Conservation (phyloP, 2,329 filamentous ascomycete species). For the Colletotrichum camelliae region DNA sequence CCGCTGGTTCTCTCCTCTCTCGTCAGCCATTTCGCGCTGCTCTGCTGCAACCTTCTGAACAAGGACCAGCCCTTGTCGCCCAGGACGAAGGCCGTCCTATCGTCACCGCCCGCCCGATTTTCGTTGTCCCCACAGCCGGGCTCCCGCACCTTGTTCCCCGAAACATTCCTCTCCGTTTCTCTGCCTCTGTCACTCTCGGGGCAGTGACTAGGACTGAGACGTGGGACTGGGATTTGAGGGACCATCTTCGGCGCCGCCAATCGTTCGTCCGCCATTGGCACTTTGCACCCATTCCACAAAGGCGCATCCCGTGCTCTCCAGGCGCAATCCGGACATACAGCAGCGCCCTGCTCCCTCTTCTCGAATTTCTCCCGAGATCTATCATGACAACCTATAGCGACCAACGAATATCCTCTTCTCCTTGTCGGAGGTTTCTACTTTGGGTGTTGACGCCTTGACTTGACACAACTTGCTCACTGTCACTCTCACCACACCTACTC, state of each 20-base stretch:
- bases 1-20: not conserved
- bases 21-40: slow-evolving; percentile 12
- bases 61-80: slow-evolving; percentile 15
- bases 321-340: not conserved
- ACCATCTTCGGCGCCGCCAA: not conserved
- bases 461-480: not conserved
- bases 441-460: slow-evolving; percentile 45
- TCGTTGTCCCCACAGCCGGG: slow-evolving; percentile 17
- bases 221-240: not conserved
- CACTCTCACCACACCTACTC: not conserved
- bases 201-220: slow-evolving; percentile 2
- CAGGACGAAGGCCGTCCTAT: slow-evolving; percentile 10
- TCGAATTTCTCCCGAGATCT: slow-evolving; percentile 23
- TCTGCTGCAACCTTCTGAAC: not conserved
- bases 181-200: not conserved
- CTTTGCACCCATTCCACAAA: slow-evolving; percentile 8
- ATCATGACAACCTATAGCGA: slow-evolving; percentile 44
- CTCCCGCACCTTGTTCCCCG: slow-evolving; percentile 15
- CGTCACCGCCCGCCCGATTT: slow-evolving; percentile 21
- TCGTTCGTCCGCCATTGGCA: not conserved
- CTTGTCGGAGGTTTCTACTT: slow-evolving; percentile 44
- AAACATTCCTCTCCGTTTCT: slow-evolving; percentile 13
- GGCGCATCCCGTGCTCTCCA: not conserved
- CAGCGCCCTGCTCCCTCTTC: not conserved
- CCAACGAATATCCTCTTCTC: slow-evolving; percentile 41